phyloP scores from a whole-genome alignment of 2,329 filamentous ascomycete genomes.

The Zasmidium citrigriseum region DNA sequence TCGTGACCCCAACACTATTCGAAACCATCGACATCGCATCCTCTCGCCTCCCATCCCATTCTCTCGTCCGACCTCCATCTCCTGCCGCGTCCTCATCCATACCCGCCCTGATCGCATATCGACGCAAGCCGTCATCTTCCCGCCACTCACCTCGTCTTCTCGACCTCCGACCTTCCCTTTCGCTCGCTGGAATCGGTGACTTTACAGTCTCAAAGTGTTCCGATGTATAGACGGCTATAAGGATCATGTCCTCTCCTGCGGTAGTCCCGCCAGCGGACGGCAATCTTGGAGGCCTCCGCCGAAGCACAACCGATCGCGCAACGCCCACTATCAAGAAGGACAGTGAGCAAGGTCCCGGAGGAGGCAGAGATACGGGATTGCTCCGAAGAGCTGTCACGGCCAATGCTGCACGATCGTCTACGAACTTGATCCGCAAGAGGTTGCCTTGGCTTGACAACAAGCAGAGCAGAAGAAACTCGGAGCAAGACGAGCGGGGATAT shows the following conservation, averaged over 20 bases:
- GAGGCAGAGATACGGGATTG: neutral
- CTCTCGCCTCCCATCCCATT: neutral
- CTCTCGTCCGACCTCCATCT: neutral
- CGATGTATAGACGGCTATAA: neutral
- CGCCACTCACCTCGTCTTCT: neutral
- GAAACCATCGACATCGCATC: neutral
- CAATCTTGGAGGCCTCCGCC: neutral
- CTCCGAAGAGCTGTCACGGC: constrained; percentile 1
- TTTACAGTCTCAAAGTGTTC: no score
- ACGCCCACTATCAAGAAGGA: neutral
- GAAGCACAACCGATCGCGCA: constrained; percentile 1
- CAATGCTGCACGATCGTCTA: neutral
- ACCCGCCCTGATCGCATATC: neutral
- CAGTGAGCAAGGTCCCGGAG: neutral
- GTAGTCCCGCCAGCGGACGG: neutral
- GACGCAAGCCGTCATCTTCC: neutral
- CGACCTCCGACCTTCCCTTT: no score
- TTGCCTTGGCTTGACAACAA: constrained; percentile 28
- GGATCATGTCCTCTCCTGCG: neutral
- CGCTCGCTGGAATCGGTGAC: no score
- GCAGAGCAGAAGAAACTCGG: neutral
- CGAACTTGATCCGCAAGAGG: constrained; percentile 21
- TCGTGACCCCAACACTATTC: no score
- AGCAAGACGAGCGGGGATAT: no score
- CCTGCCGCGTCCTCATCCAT: neutral